Conservation (phyloP, 805 yeast species). For the Metschnikowia reukaufii region DNA sequence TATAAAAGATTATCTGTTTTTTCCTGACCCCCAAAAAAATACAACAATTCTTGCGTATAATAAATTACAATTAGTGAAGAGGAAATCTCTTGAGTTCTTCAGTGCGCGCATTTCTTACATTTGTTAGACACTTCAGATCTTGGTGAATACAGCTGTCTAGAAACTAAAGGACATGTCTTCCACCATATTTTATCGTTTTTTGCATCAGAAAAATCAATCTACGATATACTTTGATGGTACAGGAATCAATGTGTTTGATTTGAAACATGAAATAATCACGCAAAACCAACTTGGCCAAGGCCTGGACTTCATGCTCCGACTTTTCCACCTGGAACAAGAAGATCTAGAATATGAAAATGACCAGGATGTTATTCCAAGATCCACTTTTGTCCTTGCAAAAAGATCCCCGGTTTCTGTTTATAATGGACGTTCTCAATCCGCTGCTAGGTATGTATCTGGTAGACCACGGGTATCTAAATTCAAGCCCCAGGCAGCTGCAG, state of each 20-base stretch:
- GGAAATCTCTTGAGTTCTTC: background rate
- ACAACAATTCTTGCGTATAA: too few species aligned
- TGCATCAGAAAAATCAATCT: slow-evolving; percentile 77
- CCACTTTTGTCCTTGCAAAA: slow-evolving; percentile 77
- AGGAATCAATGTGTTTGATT: slow-evolving; percentile 90
- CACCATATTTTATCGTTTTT: slow-evolving; percentile 80
- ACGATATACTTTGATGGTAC: slow-evolving; percentile 93
- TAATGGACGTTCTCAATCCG: slow-evolving; percentile 38
- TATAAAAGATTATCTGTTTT: too few species aligned
- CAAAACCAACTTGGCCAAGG: slow-evolving; percentile 83
- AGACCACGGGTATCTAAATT: slow-evolving; percentile 52
- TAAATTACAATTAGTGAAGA: background rate
- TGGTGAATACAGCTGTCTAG: background rate
- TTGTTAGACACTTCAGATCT: background rate
- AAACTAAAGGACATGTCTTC: slow-evolving; percentile 62
- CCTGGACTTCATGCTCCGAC: slow-evolving; percentile 72
- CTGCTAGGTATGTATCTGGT: slow-evolving; percentile 70
- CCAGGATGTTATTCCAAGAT: slow-evolving; percentile 85
- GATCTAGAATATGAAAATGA: slow-evolving; percentile 80
- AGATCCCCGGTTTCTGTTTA: slow-evolving; percentile 56
- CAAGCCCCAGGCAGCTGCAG: slow-evolving; percentile 39
- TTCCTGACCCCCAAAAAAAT: too few species aligned
- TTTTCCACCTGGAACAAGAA: slow-evolving; percentile 60
- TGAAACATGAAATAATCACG: slow-evolving; percentile 83
- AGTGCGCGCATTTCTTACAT: background rate